Conservation (phyloP, 345 rosid species). For the Moringa oleifera region DNA sequence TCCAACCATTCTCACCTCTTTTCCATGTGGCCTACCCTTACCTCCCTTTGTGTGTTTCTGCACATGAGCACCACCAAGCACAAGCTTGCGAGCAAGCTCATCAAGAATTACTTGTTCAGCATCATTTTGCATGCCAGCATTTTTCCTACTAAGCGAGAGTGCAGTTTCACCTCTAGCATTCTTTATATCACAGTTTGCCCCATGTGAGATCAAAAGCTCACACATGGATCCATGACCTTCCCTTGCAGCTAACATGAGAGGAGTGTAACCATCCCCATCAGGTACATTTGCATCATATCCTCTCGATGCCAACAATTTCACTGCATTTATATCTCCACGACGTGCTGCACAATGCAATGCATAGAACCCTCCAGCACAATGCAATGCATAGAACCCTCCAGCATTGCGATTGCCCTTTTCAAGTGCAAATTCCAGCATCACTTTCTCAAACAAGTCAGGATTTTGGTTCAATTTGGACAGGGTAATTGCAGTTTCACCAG, state of each 20-base stretch:
- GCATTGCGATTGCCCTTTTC: slow-evolving; percentile 69
- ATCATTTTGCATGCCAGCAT: slow-evolving; percentile 19
- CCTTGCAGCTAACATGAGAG: slow-evolving; percentile 90
- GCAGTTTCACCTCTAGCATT: slow-evolving; percentile 65
- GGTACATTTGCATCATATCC: slow-evolving; percentile 69
- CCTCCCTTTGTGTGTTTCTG: slow-evolving; percentile 85
- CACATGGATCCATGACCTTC: slow-evolving; percentile 67
- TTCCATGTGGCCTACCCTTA: slow-evolving; percentile 59
- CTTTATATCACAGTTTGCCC: slow-evolving; percentile 56
- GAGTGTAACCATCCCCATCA: slow-evolving; percentile 83
- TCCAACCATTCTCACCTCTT: slow-evolving; percentile 52
- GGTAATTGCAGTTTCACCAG: slow-evolving; percentile 69
- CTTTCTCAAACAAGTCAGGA: slow-evolving; percentile 74
- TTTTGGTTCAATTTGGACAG: slow-evolving; percentile 57
- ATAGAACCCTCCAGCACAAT: slow-evolving; percentile 80
- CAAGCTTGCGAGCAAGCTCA: slow-evolving; percentile 62
- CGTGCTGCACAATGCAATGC: slow-evolving; percentile 97
- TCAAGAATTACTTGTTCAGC: slow-evolving; percentile 57
- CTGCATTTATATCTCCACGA: slow-evolving; percentile 76
- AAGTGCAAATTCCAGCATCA: slow-evolving; percentile 86
- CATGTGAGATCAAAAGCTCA: slow-evolving; percentile 51
- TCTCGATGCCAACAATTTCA: slow-evolving; percentile 47
- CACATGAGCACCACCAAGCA: slow-evolving; percentile 46
- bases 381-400: slow-evolving; percentile 85
- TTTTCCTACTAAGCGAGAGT: slow-evolving; percentile 47